These are phyloP conservation scores for Pleurotus giganteus DNA, from an alignment of 768 basidiomycete genomes.

Conservation along the genomic window DNA sequence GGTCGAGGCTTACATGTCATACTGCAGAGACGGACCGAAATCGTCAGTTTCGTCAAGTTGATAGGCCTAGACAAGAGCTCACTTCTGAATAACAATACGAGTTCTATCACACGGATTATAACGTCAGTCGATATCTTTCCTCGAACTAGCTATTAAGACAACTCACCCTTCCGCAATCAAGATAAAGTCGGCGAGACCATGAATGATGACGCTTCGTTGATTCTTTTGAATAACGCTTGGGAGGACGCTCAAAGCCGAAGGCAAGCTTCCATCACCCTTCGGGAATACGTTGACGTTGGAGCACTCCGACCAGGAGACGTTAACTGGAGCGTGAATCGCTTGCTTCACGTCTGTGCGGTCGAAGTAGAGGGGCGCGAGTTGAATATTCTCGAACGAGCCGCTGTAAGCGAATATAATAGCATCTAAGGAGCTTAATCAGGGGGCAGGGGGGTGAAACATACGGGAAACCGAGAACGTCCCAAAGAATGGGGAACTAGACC, in stretches of 20 bases:
- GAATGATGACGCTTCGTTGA: slow-evolving; percentile 62
- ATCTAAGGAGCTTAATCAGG: no score
- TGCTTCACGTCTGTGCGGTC: slow-evolving; percentile 64
- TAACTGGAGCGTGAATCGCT: slow-evolving; percentile 67
- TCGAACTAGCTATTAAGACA: neutral
- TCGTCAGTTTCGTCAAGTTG: neutral
- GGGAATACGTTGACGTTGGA: slow-evolving; percentile 60
- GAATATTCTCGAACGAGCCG: slow-evolving; percentile 52
- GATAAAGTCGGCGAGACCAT: slow-evolving; percentile 72
- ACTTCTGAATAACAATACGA: slow-evolving; percentile 67
- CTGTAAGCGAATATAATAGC: no score
- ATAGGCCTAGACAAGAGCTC: slow-evolving; percentile 16
- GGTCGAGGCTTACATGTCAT: slow-evolving; percentile 37
- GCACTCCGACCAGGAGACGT: slow-evolving; percentile 65
- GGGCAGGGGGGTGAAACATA: slow-evolving; percentile 27
- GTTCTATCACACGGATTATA: slow-evolving; percentile 30
- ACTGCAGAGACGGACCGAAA: slow-evolving; percentile 19
- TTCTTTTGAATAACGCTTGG: slow-evolving; percentile 78
- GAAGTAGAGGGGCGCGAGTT: slow-evolving; percentile 66
- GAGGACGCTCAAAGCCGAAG: slow-evolving; percentile 62
- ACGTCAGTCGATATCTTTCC: neutral
- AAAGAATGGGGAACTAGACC: slow-evolving; percentile 53
- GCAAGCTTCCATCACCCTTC: slow-evolving; percentile 56
- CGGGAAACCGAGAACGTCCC: slow-evolving; percentile 86
- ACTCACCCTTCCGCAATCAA: slow-evolving; percentile 72